phyloP scores from a whole-genome alignment of 1,284 basidiomycete species.

The Anthracocystis panici-leucophaei region DNA sequence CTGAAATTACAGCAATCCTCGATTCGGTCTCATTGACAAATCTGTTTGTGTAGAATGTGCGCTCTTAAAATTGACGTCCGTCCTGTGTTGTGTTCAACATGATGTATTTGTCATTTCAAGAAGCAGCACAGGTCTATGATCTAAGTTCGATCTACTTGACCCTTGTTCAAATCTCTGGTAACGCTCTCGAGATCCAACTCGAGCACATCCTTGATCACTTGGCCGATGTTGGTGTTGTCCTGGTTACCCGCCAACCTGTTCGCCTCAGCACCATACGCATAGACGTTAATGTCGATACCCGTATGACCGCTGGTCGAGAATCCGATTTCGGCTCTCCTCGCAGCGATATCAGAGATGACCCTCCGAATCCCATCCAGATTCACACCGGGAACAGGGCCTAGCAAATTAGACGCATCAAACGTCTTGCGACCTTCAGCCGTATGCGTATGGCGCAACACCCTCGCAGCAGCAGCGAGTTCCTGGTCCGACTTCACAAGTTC shows the following conservation, averaged over 20 bases:
- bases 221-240: constrained; percentile 70
- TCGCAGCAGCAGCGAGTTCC: not conserved
- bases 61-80: too few relatives aligned
- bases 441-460: constrained; percentile 1
- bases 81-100: too few relatives aligned
- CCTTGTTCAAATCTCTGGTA: constrained; percentile 44
- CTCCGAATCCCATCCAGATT: constrained; percentile 42
- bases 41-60: too few relatives aligned
- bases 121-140: not conserved
- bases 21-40: too few relatives aligned
- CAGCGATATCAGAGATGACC: constrained; percentile 50
- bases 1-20: too few relatives aligned
- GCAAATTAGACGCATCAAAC: too few relatives aligned
- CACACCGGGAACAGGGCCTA: constrained; percentile 40
- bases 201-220: constrained; percentile 54
- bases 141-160: not conserved
- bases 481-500: constrained; percentile 20
- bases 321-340: constrained; percentile 69
- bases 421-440: not conserved
- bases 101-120: constrained; percentile 1
- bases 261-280: constrained; percentile 64
- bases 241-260: constrained; percentile 66
- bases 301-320: constrained; percentile 71
- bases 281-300: constrained; percentile 71
- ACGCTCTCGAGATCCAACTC: constrained; percentile 58